Evolutionary conservation across 2,329 filamentous ascomycete genomes (phyloP).

Genomic region (Dryadomyces quercivorus): DNA sequence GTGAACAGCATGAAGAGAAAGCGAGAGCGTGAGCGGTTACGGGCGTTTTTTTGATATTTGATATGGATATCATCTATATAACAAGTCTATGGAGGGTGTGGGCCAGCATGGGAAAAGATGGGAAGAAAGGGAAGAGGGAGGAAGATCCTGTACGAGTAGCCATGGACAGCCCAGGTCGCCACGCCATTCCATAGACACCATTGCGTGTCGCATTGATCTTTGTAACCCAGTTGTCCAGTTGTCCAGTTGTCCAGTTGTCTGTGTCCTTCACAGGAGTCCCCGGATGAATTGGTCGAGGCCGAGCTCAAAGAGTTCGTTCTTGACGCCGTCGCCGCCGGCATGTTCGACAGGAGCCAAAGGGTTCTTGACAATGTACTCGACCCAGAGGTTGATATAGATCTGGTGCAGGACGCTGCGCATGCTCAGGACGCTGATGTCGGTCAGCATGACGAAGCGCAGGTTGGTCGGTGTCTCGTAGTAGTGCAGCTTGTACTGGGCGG

Average conservation of each 20-base stretch:
- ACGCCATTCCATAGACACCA: no score
- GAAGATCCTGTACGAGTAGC: no score
- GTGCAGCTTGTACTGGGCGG: constrained; percentile 92
- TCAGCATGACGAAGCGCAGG: constrained; percentile 93
- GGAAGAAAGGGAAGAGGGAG: background rate
- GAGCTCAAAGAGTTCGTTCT: constrained; percentile 59
- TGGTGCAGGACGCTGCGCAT: constrained; percentile 93
- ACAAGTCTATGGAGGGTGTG: background rate
- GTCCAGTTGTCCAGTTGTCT: no score
- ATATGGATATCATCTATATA: background rate
- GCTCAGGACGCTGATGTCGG: constrained; percentile 76
- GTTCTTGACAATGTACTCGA: constrained; percentile 79
- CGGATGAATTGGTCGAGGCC: constrained; percentile 68
- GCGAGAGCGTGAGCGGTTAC: background rate
- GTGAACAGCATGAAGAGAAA: background rate
- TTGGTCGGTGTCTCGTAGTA: constrained; percentile 97
- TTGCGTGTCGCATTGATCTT: no score
- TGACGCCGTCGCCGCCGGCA: constrained; percentile 55
- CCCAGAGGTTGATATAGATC: constrained; percentile 96
- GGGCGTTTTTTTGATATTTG: background rate
- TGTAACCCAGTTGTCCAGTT: no score
- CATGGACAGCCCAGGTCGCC: no score
- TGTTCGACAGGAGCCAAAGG: constrained; percentile 57
- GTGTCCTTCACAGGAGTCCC: constrained; percentile 45
- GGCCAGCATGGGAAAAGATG: no score